Evolutionary conservation across 495 filamentous ascomycete species (phyloP), one percentile per base, ranked within the genome.

Genomic region (Pyrenopolyporus hunteri): DNA sequence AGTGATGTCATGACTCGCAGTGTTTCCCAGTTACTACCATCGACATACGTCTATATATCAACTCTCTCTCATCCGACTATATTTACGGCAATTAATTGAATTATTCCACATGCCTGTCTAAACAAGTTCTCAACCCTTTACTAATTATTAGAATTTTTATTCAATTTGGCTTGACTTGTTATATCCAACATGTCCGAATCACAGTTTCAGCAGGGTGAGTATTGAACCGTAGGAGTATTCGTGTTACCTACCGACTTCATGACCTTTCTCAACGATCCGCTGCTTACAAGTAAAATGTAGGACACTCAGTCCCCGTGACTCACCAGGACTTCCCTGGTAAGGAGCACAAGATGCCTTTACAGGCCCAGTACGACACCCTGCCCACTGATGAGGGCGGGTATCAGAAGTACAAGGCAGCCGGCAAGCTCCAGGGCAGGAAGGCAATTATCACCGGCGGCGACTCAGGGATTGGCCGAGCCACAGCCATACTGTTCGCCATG

Each of bases 391-490:
- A 87, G 29, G 84, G 85, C 46, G 86, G 87, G 10, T 89, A 86
- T 72, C 84, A 89, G 63, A 83, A 80, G 47, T 94, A 94, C 76
- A 86, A 86, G 72, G 83, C 90, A 9, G 89, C 91, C 8, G 87
- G 86, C 31, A 96, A 96, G 74, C 81, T 94, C 1, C 66, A 77
- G 53, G 87, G 84, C 57, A 90, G 89, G 71, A 87, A 85, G 17
- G 89, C 89, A 17, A 73, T 94, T 28, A 94, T 94, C 63, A 93
- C 90, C 1, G 90, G 90, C 11, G 91, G 91, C 10, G 90, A 94
- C 69, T 88, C 83, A 4, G 90, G 91, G 11, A 94, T 94, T 64
- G 90, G 91, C 11, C 87, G 90, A 6, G 87, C 90, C 0, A 83
- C 87, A 11, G 89, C 90, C 0, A 85, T 93, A 11, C 78, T 95